Base-by-base conservation (phyloP, 305 asterid species). In the Solanum chacoense region DNA sequence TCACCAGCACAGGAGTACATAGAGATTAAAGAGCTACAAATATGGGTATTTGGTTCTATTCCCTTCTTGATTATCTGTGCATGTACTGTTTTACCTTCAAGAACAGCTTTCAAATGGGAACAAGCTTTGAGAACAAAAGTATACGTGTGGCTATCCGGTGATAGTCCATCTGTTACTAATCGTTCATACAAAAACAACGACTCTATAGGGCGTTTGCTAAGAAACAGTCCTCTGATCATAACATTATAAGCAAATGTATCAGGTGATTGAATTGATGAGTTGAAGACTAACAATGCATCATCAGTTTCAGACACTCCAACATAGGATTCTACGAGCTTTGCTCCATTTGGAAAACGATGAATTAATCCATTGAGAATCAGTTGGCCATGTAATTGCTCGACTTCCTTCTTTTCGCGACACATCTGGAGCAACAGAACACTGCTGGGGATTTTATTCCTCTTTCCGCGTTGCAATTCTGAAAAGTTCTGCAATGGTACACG, bases 91-190 rank as follows among this genome's bases (percentile, higher is more conserved):
- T 87, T 86, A 24, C 92, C 92, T 84, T 87, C 85, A 38, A 13
- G 16, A 22, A 87, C 18, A n/a, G 87, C 91, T 42, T 89, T 89
- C 74, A 72, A 29, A 14, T 76, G 89, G 7, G 83, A 90, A 90
- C 91, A 90, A 36, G 91, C 91, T 90, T 90, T 90, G 0, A 90
- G 91, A 18, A 83, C 79, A 74, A 87, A 90, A 34, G 91, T 87
- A 13, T 90, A 87, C 6, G 90, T 90, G n/a, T 87, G 88, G 20
- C 42, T 87, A 84, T 87, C 91, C 7, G 89, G 90, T 69, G 31
- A n/a, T 11, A 81, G 42, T 9, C 89, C 88, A 26, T 71, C 28
- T 14, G 32, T 9, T 40, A 74, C 67, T 32, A 90, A 36, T 32
- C 50, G 63, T 67, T 71, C 65, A 83, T 69, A 91, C 63, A 88